Evolutionary conservation across 2,329 filamentous ascomycete genomes (phyloP).

Genomic region (Cladosporium colombiae): DNA sequence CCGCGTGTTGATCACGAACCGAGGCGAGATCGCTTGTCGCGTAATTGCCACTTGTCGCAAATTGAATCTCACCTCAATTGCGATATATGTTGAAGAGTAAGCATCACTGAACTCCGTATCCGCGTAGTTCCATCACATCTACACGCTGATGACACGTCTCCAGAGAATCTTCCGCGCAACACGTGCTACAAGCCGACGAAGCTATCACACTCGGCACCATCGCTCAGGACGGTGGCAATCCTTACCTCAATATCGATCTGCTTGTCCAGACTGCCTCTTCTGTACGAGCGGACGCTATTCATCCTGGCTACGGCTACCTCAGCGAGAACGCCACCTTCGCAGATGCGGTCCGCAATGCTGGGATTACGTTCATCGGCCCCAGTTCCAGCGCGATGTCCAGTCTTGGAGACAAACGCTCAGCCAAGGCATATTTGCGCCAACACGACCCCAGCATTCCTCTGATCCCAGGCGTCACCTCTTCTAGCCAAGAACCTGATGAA

Average conservation of each 20-base stretch:
- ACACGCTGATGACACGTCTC: neutral
- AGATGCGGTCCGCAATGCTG: constrained; percentile 31
- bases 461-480: neutral
- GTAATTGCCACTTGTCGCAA: constrained; percentile 4
- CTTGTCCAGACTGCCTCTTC: constrained; percentile 33
- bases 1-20: neutral
- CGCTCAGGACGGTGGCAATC: neutral
- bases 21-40: constrained; percentile 6
- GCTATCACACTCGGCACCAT: constrained; percentile 29
- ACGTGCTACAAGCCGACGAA: constrained; percentile 38
- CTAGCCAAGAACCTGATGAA: constrained; percentile 26
- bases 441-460: constrained; percentile 34
- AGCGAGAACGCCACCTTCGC: constrained; percentile 40
- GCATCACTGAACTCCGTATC: neutral
- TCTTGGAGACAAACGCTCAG: constrained; percentile 37
- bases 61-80: neutral
- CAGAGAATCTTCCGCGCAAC: constrained; percentile 34
- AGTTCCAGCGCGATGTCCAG: constrained; percentile 35
- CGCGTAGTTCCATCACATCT: too few species aligned
- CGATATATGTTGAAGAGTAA: neutral
- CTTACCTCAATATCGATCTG: constrained; percentile 35
- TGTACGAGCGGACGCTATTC: constrained; percentile 33
- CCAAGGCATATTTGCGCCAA: constrained; percentile 32
- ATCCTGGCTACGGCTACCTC: constrained; percentile 41
- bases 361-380: constrained; percentile 40